These are phyloP conservation scores for Cyclostephanos tholiformis DNA, from an alignment of 108 stramenopile genomes.

Conservation along the genomic window DNA sequence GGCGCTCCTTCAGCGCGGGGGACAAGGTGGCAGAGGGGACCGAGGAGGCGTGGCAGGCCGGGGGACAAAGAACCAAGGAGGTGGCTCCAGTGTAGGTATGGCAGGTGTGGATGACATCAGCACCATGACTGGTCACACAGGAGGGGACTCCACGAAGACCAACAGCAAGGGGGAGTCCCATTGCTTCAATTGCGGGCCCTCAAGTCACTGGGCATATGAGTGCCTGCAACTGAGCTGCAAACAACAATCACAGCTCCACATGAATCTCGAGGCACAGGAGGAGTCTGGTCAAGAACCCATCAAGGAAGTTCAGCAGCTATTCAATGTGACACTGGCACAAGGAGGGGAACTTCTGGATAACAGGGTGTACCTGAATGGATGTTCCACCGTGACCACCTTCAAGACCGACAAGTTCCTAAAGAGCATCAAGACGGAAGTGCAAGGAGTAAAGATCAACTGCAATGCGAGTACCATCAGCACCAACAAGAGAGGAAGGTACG, in stretches of 20 bases:
- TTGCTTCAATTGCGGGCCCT: too few relatives aligned
- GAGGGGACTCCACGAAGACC: too few relatives aligned
- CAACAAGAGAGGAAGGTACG: conserved; percentile 10
- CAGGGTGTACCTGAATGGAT: conserved; percentile 20
- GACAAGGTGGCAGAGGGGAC: neutral
- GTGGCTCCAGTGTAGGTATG: neutral
- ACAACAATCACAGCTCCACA: neutral
- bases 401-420: neutral
- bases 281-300: too few relatives aligned
- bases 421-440: too few relatives aligned
- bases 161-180: neutral
- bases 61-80: neutral
- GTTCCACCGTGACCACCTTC: conserved; percentile 7
- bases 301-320: too few relatives aligned
- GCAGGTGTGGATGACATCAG: neutral
- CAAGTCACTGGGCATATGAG: too few relatives aligned
- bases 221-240: neutral
- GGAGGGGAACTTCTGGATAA: conserved; percentile 6
- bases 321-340: too few relatives aligned
- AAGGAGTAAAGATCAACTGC: too few relatives aligned
- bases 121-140: neutral
- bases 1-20: conserved; percentile 13
- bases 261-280: too few relatives aligned
- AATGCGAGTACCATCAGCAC: conserved; percentile 23
- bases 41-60: neutral